A percentile compares a stretch with the other conserved stretches of the same genome.
Evolutionary conservation across 495 filamentous ascomycete species (phyloP).

Genomic region (Tuber aestivum): DNA sequence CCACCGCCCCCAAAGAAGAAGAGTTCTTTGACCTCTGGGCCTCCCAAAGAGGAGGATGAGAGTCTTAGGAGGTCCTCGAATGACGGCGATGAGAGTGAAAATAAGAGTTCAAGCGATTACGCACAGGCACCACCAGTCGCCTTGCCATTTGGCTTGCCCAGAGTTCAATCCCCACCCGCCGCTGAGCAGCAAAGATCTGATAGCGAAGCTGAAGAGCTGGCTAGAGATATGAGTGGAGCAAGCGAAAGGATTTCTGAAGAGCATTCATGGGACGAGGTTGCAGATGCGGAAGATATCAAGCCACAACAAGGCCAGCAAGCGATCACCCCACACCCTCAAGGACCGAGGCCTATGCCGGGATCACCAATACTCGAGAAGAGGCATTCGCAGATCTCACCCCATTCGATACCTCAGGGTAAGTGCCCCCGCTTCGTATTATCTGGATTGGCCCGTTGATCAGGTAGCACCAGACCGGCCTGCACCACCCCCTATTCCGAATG

Average conservation of each 20-base stretch:
- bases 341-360: constrained; percentile 44
- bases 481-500: constrained; percentile 58
- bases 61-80: constrained; percentile 45
- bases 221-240: constrained; percentile 38
- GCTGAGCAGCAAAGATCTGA: constrained; percentile 43
- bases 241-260: constrained; percentile 39
- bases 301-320: constrained; percentile 43
- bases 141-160: constrained; percentile 34
- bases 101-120: constrained; percentile 26
- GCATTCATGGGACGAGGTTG: constrained; percentile 49
- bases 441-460: constrained; percentile 17
- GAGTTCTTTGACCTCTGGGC: constrained; percentile 46
- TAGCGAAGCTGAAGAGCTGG: constrained; percentile 46
- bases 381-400: constrained; percentile 40
- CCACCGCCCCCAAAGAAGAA: constrained; percentile 63
- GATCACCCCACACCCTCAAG: constrained; percentile 45
- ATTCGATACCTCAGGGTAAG: constrained; percentile 54
- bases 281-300: constrained; percentile 61
- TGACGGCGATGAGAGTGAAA: constrained; percentile 46
- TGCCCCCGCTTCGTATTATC: constrained; percentile 3
- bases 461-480: constrained; percentile 47
- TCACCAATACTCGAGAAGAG: constrained; percentile 41
- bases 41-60: constrained; percentile 49
- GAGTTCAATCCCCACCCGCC: constrained; percentile 34
- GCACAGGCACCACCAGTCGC: constrained; percentile 48